Conservation (phyloP, 208 protist species). For the Acanthamoeba lenticulata region DNA sequence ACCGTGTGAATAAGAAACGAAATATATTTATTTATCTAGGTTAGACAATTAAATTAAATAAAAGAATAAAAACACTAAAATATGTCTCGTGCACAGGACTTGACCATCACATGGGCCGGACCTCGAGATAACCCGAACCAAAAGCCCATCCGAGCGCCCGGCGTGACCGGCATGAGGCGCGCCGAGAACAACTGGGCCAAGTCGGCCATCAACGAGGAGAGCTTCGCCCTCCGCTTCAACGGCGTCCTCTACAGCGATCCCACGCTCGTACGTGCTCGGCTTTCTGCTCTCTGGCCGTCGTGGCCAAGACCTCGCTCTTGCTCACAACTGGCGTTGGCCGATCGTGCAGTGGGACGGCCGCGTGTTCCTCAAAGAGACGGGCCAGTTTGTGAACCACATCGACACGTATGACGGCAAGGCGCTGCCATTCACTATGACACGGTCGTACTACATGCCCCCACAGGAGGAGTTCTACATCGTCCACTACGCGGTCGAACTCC, state of each 20-base stretch:
- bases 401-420: not conserved
- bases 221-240: not conserved
- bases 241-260: not conserved
- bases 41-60: not conserved
- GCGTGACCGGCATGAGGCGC: constrained; percentile 1
- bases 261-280: not conserved
- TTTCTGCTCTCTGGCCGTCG: not conserved
- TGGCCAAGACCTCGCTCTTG: too few species aligned
- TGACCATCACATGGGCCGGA: constrained; percentile 4
- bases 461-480: constrained; percentile 31
- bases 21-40: not conserved
- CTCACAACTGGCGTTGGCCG: constrained; percentile 17
- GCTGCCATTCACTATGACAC: not conserved
- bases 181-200: constrained; percentile 18
- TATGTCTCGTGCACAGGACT: not conserved
- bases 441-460: not conserved
- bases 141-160: not conserved
- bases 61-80: not conserved
- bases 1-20: too few species aligned
- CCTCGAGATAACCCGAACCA: not conserved
- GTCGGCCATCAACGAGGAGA: not conserved
- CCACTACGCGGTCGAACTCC: not conserved
- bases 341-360: constrained; percentile 9
- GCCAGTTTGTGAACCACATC: not conserved
- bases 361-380: constrained; percentile 7